These are phyloP conservation scores for Backusella westeae DNA, from an alignment of 192 early-diverging fungal species.

Conservation along the genomic window DNA sequence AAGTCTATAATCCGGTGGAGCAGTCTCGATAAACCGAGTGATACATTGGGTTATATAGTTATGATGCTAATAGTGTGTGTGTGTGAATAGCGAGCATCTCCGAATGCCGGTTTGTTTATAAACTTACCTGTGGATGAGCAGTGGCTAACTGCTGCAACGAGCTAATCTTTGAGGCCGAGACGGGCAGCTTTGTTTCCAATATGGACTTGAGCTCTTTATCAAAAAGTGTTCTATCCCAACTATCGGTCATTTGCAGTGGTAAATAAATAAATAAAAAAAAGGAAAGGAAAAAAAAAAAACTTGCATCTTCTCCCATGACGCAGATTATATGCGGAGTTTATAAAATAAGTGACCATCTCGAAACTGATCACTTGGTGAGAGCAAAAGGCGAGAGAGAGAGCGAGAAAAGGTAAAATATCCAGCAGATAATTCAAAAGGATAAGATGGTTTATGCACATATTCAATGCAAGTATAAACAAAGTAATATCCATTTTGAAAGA, in stretches of 20 bases:
- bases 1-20: slow-evolving; percentile 53
- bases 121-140: slow-evolving; percentile 28
- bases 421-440: not conserved
- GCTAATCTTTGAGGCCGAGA: slow-evolving; percentile 37
- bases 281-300: not conserved
- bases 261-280: not conserved
- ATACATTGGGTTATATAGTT: slow-evolving; percentile 50
- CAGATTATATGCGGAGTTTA: not conserved
- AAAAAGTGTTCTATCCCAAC: slow-evolving; percentile 32
- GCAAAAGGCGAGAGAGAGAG: not conserved
- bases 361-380: not conserved
- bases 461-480: not conserved
- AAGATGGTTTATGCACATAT: not conserved
- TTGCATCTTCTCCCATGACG: not conserved
- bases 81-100: not conserved
- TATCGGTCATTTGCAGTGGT: slow-evolving; percentile 7
- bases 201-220: slow-evolving; percentile 32
- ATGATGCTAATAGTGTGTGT: slow-evolving; percentile 39
- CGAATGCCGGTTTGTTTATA: not conserved
- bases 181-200: slow-evolving; percentile 25
- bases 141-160: slow-evolving; percentile 26
- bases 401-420: not conserved
- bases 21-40: slow-evolving; percentile 50
- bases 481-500: not conserved
- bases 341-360: not conserved